Percentiles rank a stretch among this genome's conserved stretches.
Conservation (phyloP, 2,329 filamentous ascomycete genomes). For the Aspergillus versicolor region DNA sequence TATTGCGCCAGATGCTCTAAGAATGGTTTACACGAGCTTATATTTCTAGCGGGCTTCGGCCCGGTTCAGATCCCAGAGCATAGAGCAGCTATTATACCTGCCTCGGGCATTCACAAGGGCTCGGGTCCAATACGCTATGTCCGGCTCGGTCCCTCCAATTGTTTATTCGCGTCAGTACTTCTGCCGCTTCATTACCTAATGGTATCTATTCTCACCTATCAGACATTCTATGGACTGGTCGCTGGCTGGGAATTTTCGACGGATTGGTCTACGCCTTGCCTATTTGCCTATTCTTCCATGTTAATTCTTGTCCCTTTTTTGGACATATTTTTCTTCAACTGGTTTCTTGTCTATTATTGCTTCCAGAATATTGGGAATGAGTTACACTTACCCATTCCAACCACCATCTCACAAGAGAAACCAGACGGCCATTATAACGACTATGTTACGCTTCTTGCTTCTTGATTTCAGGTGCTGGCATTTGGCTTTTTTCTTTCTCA, state of each 20-base stretch:
- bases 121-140: not conserved
- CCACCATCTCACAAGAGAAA: not conserved
- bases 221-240: not conserved
- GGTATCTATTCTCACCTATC: not conserved
- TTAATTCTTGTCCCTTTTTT: not conserved
- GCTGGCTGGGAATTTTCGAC: not conserved
- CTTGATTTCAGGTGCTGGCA: conserved; percentile 11
- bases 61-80: not conserved
- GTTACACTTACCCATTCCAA: not conserved
- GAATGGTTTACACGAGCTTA: not conserved
- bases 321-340: not conserved
- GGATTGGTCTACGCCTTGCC: not conserved
- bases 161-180: not conserved
- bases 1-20: not conserved
- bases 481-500: not conserved
- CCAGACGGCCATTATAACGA: not conserved
- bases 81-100: not conserved
- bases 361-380: not conserved
- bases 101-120: not conserved
- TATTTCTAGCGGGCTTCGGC: not conserved
- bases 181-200: not conserved
- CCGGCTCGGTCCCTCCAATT: not conserved
- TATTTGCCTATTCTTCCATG: not conserved
- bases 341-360: not conserved
- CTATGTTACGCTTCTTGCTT: not conserved